These are phyloP conservation scores for Phenoliferia sp. DNA, from an alignment of 1,284 basidiomycete genomes.

Conservation along the genomic window DNA sequence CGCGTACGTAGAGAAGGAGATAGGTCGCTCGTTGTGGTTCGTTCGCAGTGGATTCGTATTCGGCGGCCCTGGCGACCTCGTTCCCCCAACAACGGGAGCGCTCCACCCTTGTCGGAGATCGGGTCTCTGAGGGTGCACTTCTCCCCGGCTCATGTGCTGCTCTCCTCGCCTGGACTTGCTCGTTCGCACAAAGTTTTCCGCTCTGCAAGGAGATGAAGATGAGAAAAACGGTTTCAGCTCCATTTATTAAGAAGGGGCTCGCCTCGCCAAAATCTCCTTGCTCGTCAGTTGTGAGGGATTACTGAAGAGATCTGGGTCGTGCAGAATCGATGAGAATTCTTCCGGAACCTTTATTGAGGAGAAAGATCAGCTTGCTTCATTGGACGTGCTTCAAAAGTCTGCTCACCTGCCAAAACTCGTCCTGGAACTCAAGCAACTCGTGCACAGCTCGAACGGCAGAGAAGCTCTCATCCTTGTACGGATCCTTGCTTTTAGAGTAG, in stretches of 20 bases:
- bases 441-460: slow-evolving; percentile 81
- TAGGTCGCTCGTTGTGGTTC: background rate
- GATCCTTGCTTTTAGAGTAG: slow-evolving; percentile 75
- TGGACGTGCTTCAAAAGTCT: too few species aligned
- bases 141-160: slow-evolving; percentile 1
- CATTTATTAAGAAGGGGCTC: background rate
- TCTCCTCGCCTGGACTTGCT: background rate
- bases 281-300: slow-evolving; percentile 35
- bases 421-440: slow-evolving; percentile 82
- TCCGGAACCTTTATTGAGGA: slow-evolving; percentile 50
- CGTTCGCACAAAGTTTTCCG: slow-evolving; percentile 3
- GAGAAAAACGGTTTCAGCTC: background rate
- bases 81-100: slow-evolving; percentile 1
- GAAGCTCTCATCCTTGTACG: slow-evolving; percentile 88
- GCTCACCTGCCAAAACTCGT: slow-evolving; percentile 78
- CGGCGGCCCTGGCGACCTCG: background rate
- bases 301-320: slow-evolving; percentile 76
- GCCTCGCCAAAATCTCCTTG: slow-evolving; percentile 35
- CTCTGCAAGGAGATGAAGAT: background rate
- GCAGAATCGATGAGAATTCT: slow-evolving; percentile 73
- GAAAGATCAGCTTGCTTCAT: background rate
- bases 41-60: background rate
- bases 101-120: slow-evolving; percentile 3
- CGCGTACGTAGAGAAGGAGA: slow-evolving; percentile 2
- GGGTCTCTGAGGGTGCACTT: slow-evolving; percentile 5